Evolutionary conservation across 257 asterid genomes (phyloP).

Genomic region (Nicotiana obtusifolia): DNA sequence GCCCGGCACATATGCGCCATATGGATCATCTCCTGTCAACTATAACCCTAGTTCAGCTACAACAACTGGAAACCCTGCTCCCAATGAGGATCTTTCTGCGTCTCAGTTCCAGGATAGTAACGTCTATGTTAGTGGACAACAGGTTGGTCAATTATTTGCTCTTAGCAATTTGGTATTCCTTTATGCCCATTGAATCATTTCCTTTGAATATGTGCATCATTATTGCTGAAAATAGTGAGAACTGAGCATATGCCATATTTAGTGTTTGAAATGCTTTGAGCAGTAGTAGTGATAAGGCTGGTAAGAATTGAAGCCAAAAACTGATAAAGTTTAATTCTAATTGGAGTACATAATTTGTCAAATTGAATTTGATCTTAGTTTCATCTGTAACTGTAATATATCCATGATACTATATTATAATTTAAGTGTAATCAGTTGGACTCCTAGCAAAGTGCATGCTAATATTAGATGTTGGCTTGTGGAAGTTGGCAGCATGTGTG

Average conservation of each 20-base stretch:
- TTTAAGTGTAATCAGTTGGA: neutral
- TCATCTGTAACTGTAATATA: neutral
- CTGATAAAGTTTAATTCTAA: neutral
- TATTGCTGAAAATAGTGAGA: slow-evolving; percentile 4
- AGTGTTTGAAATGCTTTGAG: neutral
- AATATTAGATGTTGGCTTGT: neutral
- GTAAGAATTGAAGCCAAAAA: neutral
- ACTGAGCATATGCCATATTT: neutral
- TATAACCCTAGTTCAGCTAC: slow-evolving; percentile 52
- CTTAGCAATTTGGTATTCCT: neutral
- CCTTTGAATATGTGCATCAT: neutral
- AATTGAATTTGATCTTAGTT: neutral
- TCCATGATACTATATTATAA: neutral
- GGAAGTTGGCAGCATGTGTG: neutral
- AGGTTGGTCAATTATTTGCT: slow-evolving; percentile 38
- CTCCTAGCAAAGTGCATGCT: slow-evolving; percentile 1
- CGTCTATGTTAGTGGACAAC: slow-evolving; percentile 58
- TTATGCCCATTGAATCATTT: neutral
- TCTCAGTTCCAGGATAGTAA: slow-evolving; percentile 65
- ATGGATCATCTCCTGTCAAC: slow-evolving; percentile 58
- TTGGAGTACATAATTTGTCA: neutral
- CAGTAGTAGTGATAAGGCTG: neutral
- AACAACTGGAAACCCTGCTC: slow-evolving; percentile 50
- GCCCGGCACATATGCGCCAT: slow-evolving; percentile 72
- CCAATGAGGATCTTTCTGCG: slow-evolving; percentile 64